Base-by-base conservation (phyloP, 306 rosid species). In the Lablab purpureus region DNA sequence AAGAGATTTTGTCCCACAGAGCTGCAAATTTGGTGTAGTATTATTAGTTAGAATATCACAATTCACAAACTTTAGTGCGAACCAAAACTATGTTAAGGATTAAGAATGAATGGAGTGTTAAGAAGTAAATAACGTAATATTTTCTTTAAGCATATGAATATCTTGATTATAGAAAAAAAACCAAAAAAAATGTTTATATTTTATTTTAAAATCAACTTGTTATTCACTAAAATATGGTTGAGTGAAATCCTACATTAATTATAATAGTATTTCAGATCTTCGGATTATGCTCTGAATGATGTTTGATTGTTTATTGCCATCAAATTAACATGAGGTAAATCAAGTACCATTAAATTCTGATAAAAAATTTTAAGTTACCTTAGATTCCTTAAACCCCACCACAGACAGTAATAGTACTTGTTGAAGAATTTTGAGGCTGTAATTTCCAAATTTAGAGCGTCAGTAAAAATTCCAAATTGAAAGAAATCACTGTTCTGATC, bases 1-100 rank as follows among this genome's bases (percentile, higher is more conserved):
- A 79, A 52, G 55, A 88, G 91, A 82, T 85, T 88, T 74, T 88
- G 89, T 79, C 91, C 91, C 36, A 82, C 12, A 76, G 88, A 85
- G 81, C 91, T 85, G 88, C 73, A 75, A 85, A 66, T 75, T 76
- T 40, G 67, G 21, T 71, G 46, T 17, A 73, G 30, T 37, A 59
- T 49, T 28, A 59, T 40, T 17, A 27, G 71, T 87, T 75, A 84
- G 43, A 47, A 36, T 43, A 64, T 30, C 71, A 45, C 75, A 56
- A 11, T 45, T 32, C 71, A 45, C 75, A 56, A 11, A 54, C 47
- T 27, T 7, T 10, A 75, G n/a, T 22, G 56, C 14, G 25, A 64
- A 52, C 73, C 19, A 32, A 15, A 36, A 22, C 36, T 45, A 40
- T n/a, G 60, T 56, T 52, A 58, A 67, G 76, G 65, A 55, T 17